A percentile compares a stretch with the other conserved stretches of the same genome.
These are phyloP conservation scores for Inonotus hispidus DNA, from an alignment of 1,284 basidiomycete genomes.

Conservation along the genomic window DNA sequence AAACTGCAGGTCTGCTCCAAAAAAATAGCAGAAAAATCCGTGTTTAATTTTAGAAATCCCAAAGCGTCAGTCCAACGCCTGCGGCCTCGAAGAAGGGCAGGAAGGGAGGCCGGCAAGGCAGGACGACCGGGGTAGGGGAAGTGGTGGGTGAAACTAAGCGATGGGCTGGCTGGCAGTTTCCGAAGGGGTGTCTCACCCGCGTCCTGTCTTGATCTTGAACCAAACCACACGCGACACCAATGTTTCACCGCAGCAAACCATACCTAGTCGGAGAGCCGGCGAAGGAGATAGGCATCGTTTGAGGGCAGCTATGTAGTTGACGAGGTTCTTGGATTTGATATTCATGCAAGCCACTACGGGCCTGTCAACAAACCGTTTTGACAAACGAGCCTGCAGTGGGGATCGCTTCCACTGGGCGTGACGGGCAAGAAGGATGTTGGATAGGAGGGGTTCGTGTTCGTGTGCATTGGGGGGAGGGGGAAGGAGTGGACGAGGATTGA, in stretches of 20 bases:
- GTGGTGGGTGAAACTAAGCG: neutral
- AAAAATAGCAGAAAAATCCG: neutral
- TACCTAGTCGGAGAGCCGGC: neutral
- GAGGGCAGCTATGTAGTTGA: neutral
- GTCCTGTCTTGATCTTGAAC: neutral
- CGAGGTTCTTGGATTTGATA: neutral
- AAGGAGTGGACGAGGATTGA: too few species aligned
- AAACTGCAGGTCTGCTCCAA: neutral
- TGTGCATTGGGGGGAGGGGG: too few species aligned
- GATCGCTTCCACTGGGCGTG: too few species aligned
- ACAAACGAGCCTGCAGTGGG: too few species aligned
- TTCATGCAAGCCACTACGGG: too few species aligned
- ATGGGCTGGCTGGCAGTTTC: neutral
- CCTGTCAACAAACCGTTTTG: too few species aligned
- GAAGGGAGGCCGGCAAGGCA: neutral
- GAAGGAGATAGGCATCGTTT: neutral
- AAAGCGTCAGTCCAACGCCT: neutral
- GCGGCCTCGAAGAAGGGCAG: neutral
- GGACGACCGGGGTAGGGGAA: too few species aligned
- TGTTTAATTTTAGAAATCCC: neutral
- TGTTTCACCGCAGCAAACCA: neutral
- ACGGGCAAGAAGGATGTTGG: too few species aligned
- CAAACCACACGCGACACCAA: neutral
- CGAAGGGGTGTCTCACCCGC: neutral
- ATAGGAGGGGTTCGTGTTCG: too few species aligned